Base-by-base conservation (phyloP, 2,329 filamentous ascomycete species). In the Mycosphaerella sp. region DNA sequence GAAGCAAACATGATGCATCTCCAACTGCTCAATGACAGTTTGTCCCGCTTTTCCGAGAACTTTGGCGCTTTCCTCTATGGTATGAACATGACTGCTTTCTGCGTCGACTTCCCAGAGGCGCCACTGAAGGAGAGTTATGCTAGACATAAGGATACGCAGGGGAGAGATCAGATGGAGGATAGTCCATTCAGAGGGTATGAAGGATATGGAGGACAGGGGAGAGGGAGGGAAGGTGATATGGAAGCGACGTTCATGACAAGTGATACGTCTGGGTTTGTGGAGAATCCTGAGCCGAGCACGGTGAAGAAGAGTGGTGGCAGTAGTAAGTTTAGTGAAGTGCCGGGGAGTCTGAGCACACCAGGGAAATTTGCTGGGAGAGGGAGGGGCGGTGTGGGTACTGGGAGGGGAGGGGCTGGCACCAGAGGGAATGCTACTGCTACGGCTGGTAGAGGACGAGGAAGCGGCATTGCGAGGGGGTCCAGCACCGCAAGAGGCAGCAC, bases 61-160 rank as follows among this genome's bases (percentile, higher is more conserved):
- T 98, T 98, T 72, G 90, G 90, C 1, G 89, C 86, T 63, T 97
- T 98, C 66, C 74, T 98, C 44, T 98, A 97, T 66, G 93, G 93
- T 1, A 72, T 98, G 69, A 97, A 97, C 68, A 96, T 98, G 91
- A 97, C 96, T 71, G 93, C 93, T 1, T 98, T 97, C 70, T 97
- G 92, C 70, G 91, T 97, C 32, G 93, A 98, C 70, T 98, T 96
- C 61, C 88, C 90, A 0, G 93, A 98, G 87, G 87, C 87, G 1
- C 91, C 91, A 0, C 82, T 95, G 60, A 68, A 84, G 7, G 90
- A 95, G 63, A 95, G 89, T 1, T 95, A 95, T 68, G 80, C 82
- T 17, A 81, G 79, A 64, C 77, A 82, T 53, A 76, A 78, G 39
- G 68, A 82, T 53, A 77, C 78, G 36, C 67, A 67, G 48, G 60